A percentile compares a stretch with the other conserved stretches of the same genome.
Evolutionary conservation across 2,329 filamentous ascomycete species (phyloP).

Genomic region (Sphaceloma murrayae): DNA sequence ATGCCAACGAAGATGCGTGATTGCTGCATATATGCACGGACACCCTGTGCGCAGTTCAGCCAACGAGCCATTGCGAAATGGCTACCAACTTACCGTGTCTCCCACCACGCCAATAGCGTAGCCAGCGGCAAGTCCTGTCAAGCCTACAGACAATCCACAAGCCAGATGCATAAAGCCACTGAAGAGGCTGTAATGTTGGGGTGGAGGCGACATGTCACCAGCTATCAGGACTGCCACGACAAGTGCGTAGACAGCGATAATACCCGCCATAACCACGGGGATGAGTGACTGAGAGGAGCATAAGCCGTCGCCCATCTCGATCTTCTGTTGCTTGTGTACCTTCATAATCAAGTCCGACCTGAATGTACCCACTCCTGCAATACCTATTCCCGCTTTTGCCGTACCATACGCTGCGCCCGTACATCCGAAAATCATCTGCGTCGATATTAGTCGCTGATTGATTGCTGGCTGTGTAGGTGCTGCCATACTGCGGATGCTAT

Average conservation of each 20-base stretch:
- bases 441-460: not conserved
- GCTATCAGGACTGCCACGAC: slow-evolving; percentile 95
- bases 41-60: slow-evolving; percentile 43
- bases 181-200: slow-evolving; percentile 70
- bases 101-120: slow-evolving; percentile 96
- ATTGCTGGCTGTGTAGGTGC: not conserved
- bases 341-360: slow-evolving; percentile 86
- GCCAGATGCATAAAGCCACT: slow-evolving; percentile 90
- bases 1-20: slow-evolving; percentile 95
- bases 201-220: slow-evolving; percentile 69
- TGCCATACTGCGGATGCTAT: slow-evolving; percentile 58
- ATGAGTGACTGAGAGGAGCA: slow-evolving; percentile 56
- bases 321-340: slow-evolving; percentile 40
- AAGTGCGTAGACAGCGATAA: slow-evolving; percentile 94
- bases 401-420: slow-evolving; percentile 77
- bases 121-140: slow-evolving; percentile 86
- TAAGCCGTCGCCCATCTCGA: slow-evolving; percentile 19
- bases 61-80: not conserved
- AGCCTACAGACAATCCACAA: slow-evolving; percentile 79
- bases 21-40: slow-evolving; percentile 92
- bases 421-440: slow-evolving; percentile 72
- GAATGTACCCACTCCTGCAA: slow-evolving; percentile 76
- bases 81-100: slow-evolving; percentile 55
- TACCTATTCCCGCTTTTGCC: slow-evolving; percentile 80
- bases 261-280: slow-evolving; percentile 96